These are phyloP conservation scores for Asclepias syriaca DNA, from an alignment of 257 asterid genomes.

Conservation along the genomic window DNA sequence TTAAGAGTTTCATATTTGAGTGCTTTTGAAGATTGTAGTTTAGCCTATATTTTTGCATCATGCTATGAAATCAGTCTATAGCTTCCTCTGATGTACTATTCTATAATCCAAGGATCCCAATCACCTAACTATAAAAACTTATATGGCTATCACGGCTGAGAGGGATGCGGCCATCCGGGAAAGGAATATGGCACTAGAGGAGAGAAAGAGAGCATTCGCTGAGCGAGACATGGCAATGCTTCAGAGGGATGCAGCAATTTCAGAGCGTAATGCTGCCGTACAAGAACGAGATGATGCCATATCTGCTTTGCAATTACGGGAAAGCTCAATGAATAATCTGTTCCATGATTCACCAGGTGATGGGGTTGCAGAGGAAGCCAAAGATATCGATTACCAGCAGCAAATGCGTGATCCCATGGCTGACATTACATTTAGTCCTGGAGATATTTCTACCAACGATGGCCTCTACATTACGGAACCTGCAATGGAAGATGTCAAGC, in stretches of 20 bases:
- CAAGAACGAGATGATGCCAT: conserved; percentile 76
- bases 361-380: conserved; percentile 40
- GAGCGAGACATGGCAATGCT: conserved; percentile 94
- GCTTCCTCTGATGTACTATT: conserved; percentile 11
- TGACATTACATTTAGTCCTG: conserved; percentile 43
- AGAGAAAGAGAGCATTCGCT: conserved; percentile 82
- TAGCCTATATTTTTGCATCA: not conserved
- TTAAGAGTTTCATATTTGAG: not conserved
- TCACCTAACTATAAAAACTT: conserved; percentile 71
- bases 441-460: conserved; percentile 33
- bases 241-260: conserved; percentile 87
- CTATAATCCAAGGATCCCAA: conserved; percentile 58
- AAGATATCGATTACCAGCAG: conserved; percentile 45
- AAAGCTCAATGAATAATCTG: conserved; percentile 41
- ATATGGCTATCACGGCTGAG: conserved; percentile 88
- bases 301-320: conserved; percentile 51
- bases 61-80: not conserved
- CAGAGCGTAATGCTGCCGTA: conserved; percentile 72
- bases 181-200: conserved; percentile 92
- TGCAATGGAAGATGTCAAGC: conserved; percentile 41
- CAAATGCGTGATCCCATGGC: conserved; percentile 28
- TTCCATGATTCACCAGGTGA: conserved; percentile 43
- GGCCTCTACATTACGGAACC: conserved; percentile 31
- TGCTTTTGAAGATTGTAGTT: not conserved
- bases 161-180: conserved; percentile 94